A percentile compares a stretch with the other conserved stretches of the same genome.
These are phyloP conservation scores for Ogataea sp. DNA, from an alignment of 805 yeast species.

Conservation along the genomic window DNA sequence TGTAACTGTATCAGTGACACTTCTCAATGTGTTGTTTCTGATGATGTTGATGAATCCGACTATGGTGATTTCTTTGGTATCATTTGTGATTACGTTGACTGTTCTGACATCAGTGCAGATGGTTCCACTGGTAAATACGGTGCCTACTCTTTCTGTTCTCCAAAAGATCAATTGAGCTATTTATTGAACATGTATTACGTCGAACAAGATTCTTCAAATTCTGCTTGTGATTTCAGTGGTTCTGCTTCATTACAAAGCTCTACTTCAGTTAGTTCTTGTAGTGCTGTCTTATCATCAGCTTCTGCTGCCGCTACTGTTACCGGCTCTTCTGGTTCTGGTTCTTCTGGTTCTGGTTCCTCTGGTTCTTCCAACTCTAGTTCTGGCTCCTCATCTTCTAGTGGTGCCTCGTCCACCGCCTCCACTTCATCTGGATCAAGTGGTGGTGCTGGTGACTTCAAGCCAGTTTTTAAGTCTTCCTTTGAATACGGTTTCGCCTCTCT, in stretches of 20 bases:
- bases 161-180: conserved; percentile 61
- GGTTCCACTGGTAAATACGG: conserved; percentile 66
- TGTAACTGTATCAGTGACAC: conserved; percentile 56
- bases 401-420: conserved; percentile 16
- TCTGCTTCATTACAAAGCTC: conserved; percentile 46
- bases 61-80: conserved; percentile 52
- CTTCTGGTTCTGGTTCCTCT: conserved; percentile 21
- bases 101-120: conserved; percentile 53
- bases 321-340: conserved; percentile 17
- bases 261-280: conserved; percentile 40
- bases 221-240: conserved; percentile 69
- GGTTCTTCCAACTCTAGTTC: conserved; percentile 14
- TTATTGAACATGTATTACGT: conserved; percentile 58
- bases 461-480: conserved; percentile 6
- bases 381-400: conserved; percentile 15
- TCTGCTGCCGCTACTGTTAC: conserved; percentile 32
- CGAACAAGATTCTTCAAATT: conserved; percentile 30
- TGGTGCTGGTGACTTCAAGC: conserved; percentile 15
- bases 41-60: conserved; percentile 41
- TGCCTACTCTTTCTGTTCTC: conserved; percentile 62
- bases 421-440: conserved; percentile 22
- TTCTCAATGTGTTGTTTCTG: conserved; percentile 51
- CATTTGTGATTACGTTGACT: conserved; percentile 51
- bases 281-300: conserved; percentile 37
- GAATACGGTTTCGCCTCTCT: conserved; percentile 26